phyloP scores from a whole-genome alignment of 305 asterid genomes.

The Plantago coronopus region DNA sequence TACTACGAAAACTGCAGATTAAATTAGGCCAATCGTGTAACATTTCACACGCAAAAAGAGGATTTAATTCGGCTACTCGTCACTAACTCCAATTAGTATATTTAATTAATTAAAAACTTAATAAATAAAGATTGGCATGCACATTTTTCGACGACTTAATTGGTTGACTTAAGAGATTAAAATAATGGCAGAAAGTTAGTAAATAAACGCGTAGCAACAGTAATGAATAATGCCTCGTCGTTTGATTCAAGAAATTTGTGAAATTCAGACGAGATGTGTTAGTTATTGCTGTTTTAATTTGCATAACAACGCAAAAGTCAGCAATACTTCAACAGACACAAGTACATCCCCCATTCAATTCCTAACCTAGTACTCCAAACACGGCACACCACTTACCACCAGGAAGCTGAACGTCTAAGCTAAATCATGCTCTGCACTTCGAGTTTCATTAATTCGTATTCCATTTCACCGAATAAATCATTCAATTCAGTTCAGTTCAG shows the following conservation, averaged over 20 bases:
- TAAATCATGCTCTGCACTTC: too few species aligned
- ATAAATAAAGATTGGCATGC: not conserved
- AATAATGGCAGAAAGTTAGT: not conserved
- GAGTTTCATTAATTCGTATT: too few species aligned
- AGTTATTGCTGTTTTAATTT: not conserved
- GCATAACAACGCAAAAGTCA: not conserved
- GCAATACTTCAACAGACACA: not conserved
- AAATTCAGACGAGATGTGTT: conserved; percentile 1
- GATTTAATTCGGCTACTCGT: not conserved
- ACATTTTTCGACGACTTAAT: not conserved
- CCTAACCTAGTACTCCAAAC: too few species aligned
- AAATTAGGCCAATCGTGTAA: not conserved
- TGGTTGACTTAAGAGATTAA: not conserved
- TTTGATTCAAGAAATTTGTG: not conserved
- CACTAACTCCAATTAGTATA: not conserved
- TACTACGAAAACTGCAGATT: not conserved
- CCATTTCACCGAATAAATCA: too few species aligned
- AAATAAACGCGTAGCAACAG: not conserved
- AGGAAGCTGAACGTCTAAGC: too few species aligned
- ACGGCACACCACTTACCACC: too few species aligned
- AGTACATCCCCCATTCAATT: not conserved
- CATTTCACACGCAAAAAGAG: not conserved
- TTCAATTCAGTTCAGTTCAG: too few species aligned
- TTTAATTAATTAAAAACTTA: too few species aligned
- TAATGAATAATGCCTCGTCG: not conserved